Percentiles rank a stretch among this genome's conserved stretches.
Evolutionary conservation across 768 basidiomycete species (phyloP).

Genomic region (Amanita molliuscula): DNA sequence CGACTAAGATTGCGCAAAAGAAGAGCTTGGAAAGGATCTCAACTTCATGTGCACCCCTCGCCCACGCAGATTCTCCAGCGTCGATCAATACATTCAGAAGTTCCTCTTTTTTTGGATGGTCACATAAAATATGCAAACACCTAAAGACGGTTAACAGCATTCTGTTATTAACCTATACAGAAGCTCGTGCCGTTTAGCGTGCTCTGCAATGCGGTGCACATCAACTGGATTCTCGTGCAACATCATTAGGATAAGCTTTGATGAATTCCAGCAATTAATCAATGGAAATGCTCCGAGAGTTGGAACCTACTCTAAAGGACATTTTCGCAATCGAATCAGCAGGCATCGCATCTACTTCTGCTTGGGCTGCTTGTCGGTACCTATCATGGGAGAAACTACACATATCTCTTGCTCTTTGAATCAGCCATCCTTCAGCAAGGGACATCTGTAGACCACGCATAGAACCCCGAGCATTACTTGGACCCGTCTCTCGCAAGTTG

Average conservation of each 20-base stretch:
- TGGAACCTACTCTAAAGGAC: slow-evolving; percentile 48
- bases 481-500: slow-evolving; percentile 31
- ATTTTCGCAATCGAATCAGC: slow-evolving; percentile 46
- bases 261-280: neutral
- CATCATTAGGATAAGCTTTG: slow-evolving; percentile 63
- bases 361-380: slow-evolving; percentile 63
- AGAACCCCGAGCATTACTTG: slow-evolving; percentile 38
- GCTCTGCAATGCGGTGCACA: slow-evolving; percentile 60
- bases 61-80: slow-evolving; percentile 63
- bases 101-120: slow-evolving; percentile 51
- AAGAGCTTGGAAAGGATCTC: neutral
- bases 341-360: slow-evolving; percentile 42
- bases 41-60: slow-evolving; percentile 69
- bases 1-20: neutral
- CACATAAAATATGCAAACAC: slow-evolving; percentile 51
- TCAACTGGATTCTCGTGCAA: slow-evolving; percentile 51
- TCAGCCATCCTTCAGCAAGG: slow-evolving; percentile 64
- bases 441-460: slow-evolving; percentile 63
- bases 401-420: slow-evolving; percentile 65
- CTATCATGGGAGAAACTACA: slow-evolving; percentile 68
- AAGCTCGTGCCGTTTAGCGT: slow-evolving; percentile 43
- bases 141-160: slow-evolving; percentile 19
- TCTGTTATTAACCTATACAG: neutral
- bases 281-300: slow-evolving; percentile 1
- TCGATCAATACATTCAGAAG: slow-evolving; percentile 50